Base-by-base conservation (phyloP, 352 stramenopile genomes). In the Phytophthora melonis region DNA sequence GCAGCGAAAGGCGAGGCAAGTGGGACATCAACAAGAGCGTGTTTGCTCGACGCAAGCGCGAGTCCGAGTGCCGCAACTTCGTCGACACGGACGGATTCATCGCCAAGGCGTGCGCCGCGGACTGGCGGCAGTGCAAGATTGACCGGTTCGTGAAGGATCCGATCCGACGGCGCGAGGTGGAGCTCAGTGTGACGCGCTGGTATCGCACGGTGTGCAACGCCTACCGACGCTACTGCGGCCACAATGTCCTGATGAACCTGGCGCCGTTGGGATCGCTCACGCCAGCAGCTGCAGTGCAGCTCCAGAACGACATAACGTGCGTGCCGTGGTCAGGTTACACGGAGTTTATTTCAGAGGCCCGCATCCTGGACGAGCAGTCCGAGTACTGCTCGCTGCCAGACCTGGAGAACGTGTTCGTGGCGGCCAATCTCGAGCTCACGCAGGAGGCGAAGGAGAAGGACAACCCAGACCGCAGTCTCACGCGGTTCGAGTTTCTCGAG, bases 11-110 rank as follows among this genome's bases (percentile, higher is more conserved):
- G 65, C 74, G 60, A 43, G 70, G 55, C 14, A 84, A 83, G 54
- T 94, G 88, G 88, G 88, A 94, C 62, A 94, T 94, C 63, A 92
- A 94, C 79, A 89, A 90, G 61, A 92, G 83, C 25, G 87, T 94
- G 3, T 94, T 94, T 58, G 80, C 84, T 6, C 71, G 81, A 23
- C 81, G 87, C 10, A 82, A 82, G 3, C 83, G 86, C 45, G 86
- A 93, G 75, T 83, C 77, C 0, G 76, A 88, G 53, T 86, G 83
- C 63, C 83, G 74, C 21, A 93, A 70, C 60, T 92, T 84, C 45
- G 70, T 91, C 9, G 87, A 94, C 72, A 94, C 87, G 27, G 87
- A 94, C 63, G 61, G 64, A 39, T 90, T 91, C 63, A 75, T 94
- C 30, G 30, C 74, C 4, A 94, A 94, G 58, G 85, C 87, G 3